phyloP scores from a whole-genome alignment of 2,329 filamentous ascomycete species.

The Cryphonectria japonica region DNA sequence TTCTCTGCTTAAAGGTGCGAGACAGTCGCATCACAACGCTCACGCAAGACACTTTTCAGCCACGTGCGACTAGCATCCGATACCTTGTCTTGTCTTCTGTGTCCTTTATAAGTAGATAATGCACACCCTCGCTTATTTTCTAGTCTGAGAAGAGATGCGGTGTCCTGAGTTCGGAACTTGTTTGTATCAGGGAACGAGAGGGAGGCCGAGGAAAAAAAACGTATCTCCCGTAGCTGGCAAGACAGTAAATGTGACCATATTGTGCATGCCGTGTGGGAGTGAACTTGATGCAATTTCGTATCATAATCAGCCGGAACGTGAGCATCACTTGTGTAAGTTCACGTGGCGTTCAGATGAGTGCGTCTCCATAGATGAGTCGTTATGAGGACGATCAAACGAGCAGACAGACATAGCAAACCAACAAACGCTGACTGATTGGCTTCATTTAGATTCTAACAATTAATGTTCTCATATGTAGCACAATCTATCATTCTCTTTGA shows the following conservation, averaged over 20 bases:
- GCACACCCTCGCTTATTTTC: conserved; percentile 15
- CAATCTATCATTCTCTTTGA: background rate
- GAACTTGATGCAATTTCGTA: background rate
- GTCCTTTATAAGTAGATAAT: background rate
- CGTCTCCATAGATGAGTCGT: background rate
- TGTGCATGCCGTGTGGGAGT: background rate
- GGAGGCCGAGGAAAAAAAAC: too few species aligned
- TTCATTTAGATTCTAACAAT: background rate
- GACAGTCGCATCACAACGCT: conserved; percentile 7
- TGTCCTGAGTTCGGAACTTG: background rate
- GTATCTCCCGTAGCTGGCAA: background rate
- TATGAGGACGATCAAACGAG: background rate
- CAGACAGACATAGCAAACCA: background rate
- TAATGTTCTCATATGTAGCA: background rate
- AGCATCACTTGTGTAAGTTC: too few species aligned
- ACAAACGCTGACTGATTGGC: too few species aligned
- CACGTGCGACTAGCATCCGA: conserved; percentile 6
- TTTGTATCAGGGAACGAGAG: background rate
- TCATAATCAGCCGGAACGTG: too few species aligned
- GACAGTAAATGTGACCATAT: background rate
- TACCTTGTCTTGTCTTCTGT: conserved; percentile 18
- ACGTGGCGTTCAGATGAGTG: background rate
- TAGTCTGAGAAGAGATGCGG: background rate
- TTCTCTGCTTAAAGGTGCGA: background rate
- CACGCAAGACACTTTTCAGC: conserved; percentile 12